These are phyloP conservation scores for Metroxylon sagu DNA, from an alignment of 176 grass and related monocot genomes.

Conservation along the genomic window DNA sequence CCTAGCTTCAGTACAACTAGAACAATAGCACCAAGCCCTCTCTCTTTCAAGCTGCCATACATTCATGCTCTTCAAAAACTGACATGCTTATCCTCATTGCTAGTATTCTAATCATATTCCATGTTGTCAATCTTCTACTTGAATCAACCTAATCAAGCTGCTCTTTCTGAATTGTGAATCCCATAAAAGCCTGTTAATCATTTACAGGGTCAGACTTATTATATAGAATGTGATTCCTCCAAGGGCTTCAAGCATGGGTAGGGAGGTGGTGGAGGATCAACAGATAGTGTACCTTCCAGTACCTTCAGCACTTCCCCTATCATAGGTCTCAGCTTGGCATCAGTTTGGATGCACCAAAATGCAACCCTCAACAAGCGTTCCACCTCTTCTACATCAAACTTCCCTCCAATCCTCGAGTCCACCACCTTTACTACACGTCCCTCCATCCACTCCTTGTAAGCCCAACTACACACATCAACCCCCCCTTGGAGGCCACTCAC, in stretches of 20 bases:
- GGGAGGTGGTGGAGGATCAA: neutral
- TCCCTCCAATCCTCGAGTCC: conserved; percentile 1
- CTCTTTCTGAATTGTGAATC: no score
- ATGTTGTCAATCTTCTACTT: no score
- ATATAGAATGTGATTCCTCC: neutral
- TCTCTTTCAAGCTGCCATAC: no score
- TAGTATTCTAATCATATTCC: no score
- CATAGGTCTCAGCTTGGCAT: neutral
- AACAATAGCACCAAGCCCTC: no score
- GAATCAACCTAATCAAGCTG: no score
- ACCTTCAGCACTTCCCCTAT: conserved; percentile 9
- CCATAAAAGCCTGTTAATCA: no score
- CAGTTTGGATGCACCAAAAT: conserved; percentile 7
- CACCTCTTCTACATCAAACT: conserved; percentile 5
- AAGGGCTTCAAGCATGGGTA: neutral
- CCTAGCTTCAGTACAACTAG: no score
- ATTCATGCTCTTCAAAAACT: no score
- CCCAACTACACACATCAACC: neutral
- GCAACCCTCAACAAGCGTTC: conserved; percentile 8
- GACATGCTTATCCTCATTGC: no score
- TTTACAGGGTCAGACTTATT: no score
- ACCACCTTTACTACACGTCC: neutral
- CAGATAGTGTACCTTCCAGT: neutral
- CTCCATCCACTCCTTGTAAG: neutral
- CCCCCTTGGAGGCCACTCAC: neutral